Evolutionary conservation across 208 protist species (phyloP).

Genomic region (Wallacemonas sp.): DNA sequence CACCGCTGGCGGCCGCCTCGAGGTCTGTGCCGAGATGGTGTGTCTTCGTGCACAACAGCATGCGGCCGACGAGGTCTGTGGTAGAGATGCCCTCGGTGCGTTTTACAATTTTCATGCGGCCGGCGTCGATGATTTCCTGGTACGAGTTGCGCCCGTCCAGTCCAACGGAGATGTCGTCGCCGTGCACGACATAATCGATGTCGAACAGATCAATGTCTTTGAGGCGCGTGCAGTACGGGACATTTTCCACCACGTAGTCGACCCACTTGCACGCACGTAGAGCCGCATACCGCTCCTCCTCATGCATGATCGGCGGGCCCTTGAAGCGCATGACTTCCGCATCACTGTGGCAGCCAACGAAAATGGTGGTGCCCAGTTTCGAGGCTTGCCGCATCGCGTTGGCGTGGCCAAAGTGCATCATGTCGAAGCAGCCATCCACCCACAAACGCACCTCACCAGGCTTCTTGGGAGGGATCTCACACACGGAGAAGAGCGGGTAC

Average conservation of each 20-base stretch:
- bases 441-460: constrained; percentile 74
- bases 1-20: constrained; percentile 24
- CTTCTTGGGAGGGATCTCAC: constrained; percentile 54
- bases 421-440: constrained; percentile 92
- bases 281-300: constrained; percentile 93
- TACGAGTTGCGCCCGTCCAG: constrained; percentile 95
- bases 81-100: constrained; percentile 97
- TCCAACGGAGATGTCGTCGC: constrained; percentile 97
- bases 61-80: constrained; percentile 97
- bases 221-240: constrained; percentile 92
- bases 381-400: constrained; percentile 88
- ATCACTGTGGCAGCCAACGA: constrained; percentile 97
- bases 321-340: constrained; percentile 96
- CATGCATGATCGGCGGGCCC: constrained; percentile 96
- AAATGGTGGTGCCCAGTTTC: constrained; percentile 91
- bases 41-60: constrained; percentile 94
- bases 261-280: constrained; percentile 98
- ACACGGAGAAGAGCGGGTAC: constrained; percentile 57
- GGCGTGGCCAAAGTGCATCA: constrained; percentile 90
- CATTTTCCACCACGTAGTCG: constrained; percentile 94
- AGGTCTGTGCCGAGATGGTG: constrained; percentile 45
- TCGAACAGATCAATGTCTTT: constrained; percentile 93
- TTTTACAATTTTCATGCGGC: constrained; percentile 90
- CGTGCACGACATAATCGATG: constrained; percentile 97
- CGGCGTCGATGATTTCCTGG: constrained; percentile 92